These are phyloP conservation scores for Aristolochia californica DNA, from an alignment of 164 flowering plant species.

Conservation along the genomic window DNA sequence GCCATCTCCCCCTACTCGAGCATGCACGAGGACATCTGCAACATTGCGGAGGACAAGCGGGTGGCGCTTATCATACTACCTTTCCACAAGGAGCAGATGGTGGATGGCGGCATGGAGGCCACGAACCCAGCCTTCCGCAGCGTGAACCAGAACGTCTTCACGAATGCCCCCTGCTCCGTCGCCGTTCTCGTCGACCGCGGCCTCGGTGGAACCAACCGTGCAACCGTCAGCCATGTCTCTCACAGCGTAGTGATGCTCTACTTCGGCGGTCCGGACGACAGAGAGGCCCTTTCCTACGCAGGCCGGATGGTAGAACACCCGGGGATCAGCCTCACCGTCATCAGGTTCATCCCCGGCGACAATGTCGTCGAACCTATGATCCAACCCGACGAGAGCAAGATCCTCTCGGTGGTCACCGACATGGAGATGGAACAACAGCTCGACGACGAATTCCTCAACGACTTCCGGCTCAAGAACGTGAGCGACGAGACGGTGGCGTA, in stretches of 20 bases:
- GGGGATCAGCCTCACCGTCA: constrained; percentile 5
- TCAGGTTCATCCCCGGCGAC: constrained; percentile 7
- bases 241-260: constrained; percentile 16
- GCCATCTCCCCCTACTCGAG: constrained; percentile 20
- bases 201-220: constrained; percentile 10
- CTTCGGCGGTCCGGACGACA: constrained; percentile 19
- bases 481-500: constrained; percentile 8
- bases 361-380: background rate
- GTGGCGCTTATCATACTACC: constrained; percentile 19
- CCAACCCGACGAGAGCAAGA: background rate
- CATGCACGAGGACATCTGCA: constrained; percentile 28
- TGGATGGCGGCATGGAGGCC: constrained; percentile 23
- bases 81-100: constrained; percentile 23
- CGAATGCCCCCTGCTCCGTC: constrained; percentile 18
- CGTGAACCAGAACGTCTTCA: constrained; percentile 18
- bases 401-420: constrained; percentile 1
- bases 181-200: constrained; percentile 22
- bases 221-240: constrained; percentile 6
- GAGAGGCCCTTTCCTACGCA: constrained; percentile 13
- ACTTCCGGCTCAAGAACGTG: constrained; percentile 8
- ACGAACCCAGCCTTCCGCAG: constrained; percentile 15
- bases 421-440: constrained; percentile 7
- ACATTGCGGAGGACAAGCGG: constrained; percentile 23
- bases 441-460: constrained; percentile 9
- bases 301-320: constrained; percentile 15